These are phyloP conservation scores for Pleurotus giganteus DNA, from an alignment of 768 basidiomycete species.

Conservation along the genomic window DNA sequence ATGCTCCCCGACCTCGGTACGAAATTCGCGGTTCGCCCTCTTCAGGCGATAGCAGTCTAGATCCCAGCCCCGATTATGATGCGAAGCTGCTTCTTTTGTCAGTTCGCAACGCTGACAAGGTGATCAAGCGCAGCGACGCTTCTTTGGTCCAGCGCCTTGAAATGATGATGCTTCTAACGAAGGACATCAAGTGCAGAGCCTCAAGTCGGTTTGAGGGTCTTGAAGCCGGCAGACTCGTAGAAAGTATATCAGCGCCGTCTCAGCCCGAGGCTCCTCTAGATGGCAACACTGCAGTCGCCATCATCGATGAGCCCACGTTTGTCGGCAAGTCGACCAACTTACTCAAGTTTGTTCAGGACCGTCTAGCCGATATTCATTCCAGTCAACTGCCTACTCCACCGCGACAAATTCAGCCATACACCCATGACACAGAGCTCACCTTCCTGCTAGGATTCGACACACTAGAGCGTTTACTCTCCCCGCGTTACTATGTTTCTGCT, in stretches of 20 bases:
- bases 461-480: conserved; percentile 72
- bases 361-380: conserved; percentile 24
- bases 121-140: conserved; percentile 66
- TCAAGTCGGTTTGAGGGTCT: background rate
- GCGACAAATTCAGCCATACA: background rate
- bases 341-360: conserved; percentile 44
- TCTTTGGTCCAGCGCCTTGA: conserved; percentile 75
- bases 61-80: conserved; percentile 46
- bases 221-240: background rate
- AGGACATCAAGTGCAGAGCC: conserved; percentile 31
- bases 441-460: conserved; percentile 88
- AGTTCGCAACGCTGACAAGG: conserved; percentile 85
- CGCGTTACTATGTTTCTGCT: conserved; percentile 66
- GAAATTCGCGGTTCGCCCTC: background rate
- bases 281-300: conserved; percentile 69
- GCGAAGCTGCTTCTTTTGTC: conserved; percentile 80
- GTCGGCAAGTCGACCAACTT: conserved; percentile 73
- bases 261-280: conserved; percentile 11
- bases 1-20: conserved; percentile 31
- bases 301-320: conserved; percentile 88
- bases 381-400: conserved; percentile 6
- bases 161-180: conserved; percentile 78
- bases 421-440: conserved; percentile 42
- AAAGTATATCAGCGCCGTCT: background rate
- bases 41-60: conserved; percentile 4